Conservation (phyloP, 1,284 basidiomycete species). For the Ganoderma lucidum region DNA sequence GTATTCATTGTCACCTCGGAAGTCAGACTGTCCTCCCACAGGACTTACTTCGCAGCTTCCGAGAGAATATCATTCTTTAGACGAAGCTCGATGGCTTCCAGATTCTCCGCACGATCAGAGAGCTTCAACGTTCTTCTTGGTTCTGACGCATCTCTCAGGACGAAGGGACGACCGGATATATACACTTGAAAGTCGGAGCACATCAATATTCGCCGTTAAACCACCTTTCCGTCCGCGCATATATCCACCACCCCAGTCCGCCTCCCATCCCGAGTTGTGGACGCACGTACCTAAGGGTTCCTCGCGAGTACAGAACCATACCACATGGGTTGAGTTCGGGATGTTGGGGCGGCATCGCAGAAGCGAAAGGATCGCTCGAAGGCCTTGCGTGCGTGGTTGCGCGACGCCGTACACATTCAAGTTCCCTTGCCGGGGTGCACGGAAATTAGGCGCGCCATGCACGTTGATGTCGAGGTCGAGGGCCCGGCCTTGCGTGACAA, state of each 20-base stretch:
- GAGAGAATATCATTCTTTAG: conserved; percentile 94
- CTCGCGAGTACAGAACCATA: conserved; percentile 88
- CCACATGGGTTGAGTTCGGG: conserved; percentile 70
- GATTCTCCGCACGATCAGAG: conserved; percentile 92
- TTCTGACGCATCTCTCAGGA: conserved; percentile 91
- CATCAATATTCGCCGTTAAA: conserved; percentile 20
- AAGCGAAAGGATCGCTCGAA: conserved; percentile 91
- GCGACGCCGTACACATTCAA: conserved; percentile 94
- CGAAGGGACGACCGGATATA: conserved; percentile 95
- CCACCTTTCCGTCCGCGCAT: neutral
- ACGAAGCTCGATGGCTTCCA: conserved; percentile 94
- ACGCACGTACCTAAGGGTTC: conserved; percentile 74
- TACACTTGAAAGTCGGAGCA: conserved; percentile 62
- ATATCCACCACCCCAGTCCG: neutral
- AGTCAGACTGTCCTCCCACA: neutral
- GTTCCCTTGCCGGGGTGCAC: conserved; percentile 78
- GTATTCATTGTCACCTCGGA: conserved; percentile 5
- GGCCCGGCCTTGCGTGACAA: conserved; percentile 68
- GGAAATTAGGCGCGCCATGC: conserved; percentile 96
- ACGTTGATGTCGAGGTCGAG: conserved; percentile 93
- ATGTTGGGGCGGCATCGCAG: conserved; percentile 80
- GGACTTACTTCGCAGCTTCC: conserved; percentile 77
- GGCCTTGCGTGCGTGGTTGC: conserved; percentile 93
- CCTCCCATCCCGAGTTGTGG: neutral
- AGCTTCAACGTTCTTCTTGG: conserved; percentile 85